A percentile compares a stretch with the other conserved stretches of the same genome.
phyloP scores from a whole-genome alignment of 257 asterid species.

The Dorcoceras hygrometricum region DNA sequence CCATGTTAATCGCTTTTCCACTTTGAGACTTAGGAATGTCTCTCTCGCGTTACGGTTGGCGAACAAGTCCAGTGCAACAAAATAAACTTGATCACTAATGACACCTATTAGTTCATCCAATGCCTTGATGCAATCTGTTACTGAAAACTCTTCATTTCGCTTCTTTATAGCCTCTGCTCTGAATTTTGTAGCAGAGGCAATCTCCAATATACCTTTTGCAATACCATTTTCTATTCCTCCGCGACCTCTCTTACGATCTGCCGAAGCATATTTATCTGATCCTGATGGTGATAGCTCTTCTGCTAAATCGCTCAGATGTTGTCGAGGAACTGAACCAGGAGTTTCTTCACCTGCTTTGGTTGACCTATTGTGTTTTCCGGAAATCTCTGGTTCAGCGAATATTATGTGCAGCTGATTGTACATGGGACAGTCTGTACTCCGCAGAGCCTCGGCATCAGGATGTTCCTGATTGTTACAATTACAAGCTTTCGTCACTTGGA shows the following conservation, averaged over 20 bases:
- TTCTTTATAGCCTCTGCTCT: conserved; percentile 55
- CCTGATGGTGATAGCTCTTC: conserved; percentile 57
- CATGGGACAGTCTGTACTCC: conserved; percentile 57
- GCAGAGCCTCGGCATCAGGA: conserved; percentile 73
- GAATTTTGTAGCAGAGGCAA: conserved; percentile 70
- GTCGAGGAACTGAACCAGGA: conserved; percentile 30
- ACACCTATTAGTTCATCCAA: conserved; percentile 62
- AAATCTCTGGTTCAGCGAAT: conserved; percentile 45
- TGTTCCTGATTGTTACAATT: conserved; percentile 52
- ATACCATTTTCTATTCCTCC: conserved; percentile 63
- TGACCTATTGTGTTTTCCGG: conserved; percentile 35
- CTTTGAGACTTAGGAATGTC: conserved; percentile 59
- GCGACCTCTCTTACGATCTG: conserved; percentile 59
- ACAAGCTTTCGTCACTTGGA: background rate
- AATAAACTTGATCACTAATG: conserved; percentile 45
- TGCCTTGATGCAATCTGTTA: conserved; percentile 59
- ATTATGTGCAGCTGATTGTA: conserved; percentile 52
- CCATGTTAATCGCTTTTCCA: conserved; percentile 69
- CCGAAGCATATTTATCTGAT: conserved; percentile 42
- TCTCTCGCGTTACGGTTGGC: conserved; percentile 59
- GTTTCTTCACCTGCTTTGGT: conserved; percentile 33
- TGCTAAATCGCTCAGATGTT: conserved; percentile 21
- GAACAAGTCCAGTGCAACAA: conserved; percentile 73
- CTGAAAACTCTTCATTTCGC: conserved; percentile 43
- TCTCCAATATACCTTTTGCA: conserved; percentile 70